Evolutionary conservation across 2,329 filamentous ascomycete genomes (phyloP).

Genomic region (Alternaria rosae): DNA sequence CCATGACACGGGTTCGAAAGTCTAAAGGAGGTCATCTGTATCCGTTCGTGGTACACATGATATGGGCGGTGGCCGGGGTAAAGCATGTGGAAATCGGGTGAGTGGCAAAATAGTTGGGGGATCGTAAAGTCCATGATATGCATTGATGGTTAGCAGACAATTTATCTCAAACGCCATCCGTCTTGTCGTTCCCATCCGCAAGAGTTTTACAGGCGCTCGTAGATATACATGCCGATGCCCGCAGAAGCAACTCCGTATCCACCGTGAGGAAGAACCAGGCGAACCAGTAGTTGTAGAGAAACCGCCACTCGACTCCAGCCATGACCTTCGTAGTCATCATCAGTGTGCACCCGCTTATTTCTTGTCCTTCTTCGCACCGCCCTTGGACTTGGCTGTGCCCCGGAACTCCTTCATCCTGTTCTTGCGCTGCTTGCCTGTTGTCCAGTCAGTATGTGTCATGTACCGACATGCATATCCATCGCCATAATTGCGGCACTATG

Average conservation of each 20-base stretch:
- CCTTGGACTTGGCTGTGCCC: constrained; percentile 98
- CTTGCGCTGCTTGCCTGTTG: constrained; percentile 99
- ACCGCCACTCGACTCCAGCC: constrained; percentile 42
- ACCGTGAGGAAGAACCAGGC: constrained; percentile 43
- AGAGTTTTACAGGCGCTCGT: constrained; percentile 50
- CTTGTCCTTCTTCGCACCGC: constrained; percentile 90
- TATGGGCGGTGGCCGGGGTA: not conserved
- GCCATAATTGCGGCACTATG: constrained; percentile 11
- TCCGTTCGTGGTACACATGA: not conserved
- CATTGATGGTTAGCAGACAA: constrained; percentile 51
- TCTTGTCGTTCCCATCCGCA: constrained; percentile 47
- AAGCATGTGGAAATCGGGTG: not conserved
- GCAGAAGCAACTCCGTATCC: constrained; percentile 45
- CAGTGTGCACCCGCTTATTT: constrained; percentile 52
- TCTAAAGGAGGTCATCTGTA: not conserved
- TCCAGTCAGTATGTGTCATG: constrained; percentile 39
- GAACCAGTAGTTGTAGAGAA: constrained; percentile 43
- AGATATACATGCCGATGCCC: constrained; percentile 50
- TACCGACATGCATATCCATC: constrained; percentile 9
- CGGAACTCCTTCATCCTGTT: constrained; percentile 99
- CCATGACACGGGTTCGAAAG: not conserved
- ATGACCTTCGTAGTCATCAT: constrained; percentile 40
- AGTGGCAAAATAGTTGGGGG: constrained; percentile 21
- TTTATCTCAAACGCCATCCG: constrained; percentile 51
- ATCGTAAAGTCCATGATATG: constrained; percentile 51